Conservation (phyloP, 179 eudicot species). For the Silene noctiflora region DNA sequence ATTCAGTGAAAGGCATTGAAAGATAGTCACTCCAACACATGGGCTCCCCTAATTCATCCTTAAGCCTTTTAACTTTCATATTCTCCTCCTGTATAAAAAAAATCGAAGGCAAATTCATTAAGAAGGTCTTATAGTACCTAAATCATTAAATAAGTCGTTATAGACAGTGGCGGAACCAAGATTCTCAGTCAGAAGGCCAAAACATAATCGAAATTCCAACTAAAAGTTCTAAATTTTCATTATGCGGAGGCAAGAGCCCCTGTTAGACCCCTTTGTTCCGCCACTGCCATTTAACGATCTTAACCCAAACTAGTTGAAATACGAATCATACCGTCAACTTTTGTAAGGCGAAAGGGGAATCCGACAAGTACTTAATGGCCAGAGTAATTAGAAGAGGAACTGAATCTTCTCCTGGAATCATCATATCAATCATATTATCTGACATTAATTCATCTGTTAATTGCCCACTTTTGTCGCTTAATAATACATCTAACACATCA, state of each 20-base stretch:
- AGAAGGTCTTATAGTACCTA: not conserved
- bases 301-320: not conserved
- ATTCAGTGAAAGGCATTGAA: slow-evolving; percentile 72
- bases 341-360: slow-evolving; percentile 71
- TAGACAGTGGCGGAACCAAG: no score
- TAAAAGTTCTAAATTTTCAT: no score
- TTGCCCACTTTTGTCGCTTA: slow-evolving; percentile 57
- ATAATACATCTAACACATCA: slow-evolving; percentile 72
- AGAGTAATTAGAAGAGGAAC: slow-evolving; percentile 86
- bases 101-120: not conserved
- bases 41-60: slow-evolving; percentile 51
- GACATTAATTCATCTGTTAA: slow-evolving; percentile 74
- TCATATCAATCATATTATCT: slow-evolving; percentile 86
- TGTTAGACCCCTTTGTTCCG: no score
- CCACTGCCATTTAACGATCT: not conserved
- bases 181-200: no score
- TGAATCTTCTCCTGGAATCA: slow-evolving; percentile 98
- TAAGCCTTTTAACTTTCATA: slow-evolving; percentile 52
- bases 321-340: slow-evolving; percentile 46
- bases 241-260: no score
- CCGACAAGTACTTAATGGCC: slow-evolving; percentile 73
- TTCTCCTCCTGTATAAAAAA: slow-evolving; percentile 64
- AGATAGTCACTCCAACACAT: slow-evolving; percentile 76
- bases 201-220: no score
- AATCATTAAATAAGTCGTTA: no score